A percentile compares a stretch with the other conserved stretches of the same genome.
phyloP scores from a whole-genome alignment of 495 filamentous ascomycete genomes.

The Hypoxylon lienhwacheense region DNA sequence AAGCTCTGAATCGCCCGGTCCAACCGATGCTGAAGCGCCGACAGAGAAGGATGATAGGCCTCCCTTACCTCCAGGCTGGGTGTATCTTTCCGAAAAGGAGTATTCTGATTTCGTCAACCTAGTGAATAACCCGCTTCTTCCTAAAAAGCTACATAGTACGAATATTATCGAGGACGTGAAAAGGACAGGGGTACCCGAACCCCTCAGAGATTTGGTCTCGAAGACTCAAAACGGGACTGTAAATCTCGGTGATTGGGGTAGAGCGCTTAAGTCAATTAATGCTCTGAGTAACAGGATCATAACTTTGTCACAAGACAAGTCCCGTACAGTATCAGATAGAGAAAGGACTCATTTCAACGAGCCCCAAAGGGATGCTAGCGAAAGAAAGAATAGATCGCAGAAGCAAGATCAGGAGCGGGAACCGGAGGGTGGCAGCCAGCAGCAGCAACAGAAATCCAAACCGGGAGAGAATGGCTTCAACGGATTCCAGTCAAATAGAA shows the following conservation, averaged over 20 bases:
- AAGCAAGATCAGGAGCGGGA: conserved; percentile 24
- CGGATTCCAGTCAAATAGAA: conserved; percentile 25
- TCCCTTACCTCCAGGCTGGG: conserved; percentile 42
- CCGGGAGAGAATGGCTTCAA: conserved; percentile 20
- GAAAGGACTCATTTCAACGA: background rate
- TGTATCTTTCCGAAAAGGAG: conserved; percentile 40
- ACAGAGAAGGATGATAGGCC: background rate
- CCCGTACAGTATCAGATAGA: background rate
- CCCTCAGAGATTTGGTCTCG: conserved; percentile 35
- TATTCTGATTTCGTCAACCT: conserved; percentile 14
- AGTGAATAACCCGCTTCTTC: too few species aligned
- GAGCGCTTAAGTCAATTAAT: conserved; percentile 18
- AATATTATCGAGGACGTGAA: conserved; percentile 23
- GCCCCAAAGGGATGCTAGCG: background rate
- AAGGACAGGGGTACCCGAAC: conserved; percentile 35
- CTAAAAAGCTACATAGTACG: background rate
- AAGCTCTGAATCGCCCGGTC: conserved; percentile 32
- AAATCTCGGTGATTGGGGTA: conserved; percentile 63
- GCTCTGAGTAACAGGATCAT: conserved; percentile 23
- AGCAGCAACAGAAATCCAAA: conserved; percentile 19
- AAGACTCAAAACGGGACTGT: conserved; percentile 65
- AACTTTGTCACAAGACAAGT: background rate
- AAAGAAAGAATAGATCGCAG: background rate
- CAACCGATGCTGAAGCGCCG: conserved; percentile 22
- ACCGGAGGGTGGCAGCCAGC: conserved; percentile 26